Conservation (phyloP, 2,329 filamentous ascomycete species). For the Nigrograna mackinnonii region DNA sequence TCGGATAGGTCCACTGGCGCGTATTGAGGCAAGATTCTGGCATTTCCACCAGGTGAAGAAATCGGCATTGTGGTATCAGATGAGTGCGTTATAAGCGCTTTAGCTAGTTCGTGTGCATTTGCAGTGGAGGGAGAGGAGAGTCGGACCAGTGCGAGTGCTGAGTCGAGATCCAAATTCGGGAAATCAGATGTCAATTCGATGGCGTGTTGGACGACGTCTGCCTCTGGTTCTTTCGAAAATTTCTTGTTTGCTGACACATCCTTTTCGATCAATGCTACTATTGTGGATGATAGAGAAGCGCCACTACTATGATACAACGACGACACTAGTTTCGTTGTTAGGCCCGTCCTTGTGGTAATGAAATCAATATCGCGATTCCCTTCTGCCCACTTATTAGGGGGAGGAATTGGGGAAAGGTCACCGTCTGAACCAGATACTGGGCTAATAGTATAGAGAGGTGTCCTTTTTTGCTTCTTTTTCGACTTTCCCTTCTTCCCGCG, state of each 20-base stretch:
- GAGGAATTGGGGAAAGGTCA: slow-evolving; percentile 11
- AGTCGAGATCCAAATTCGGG: slow-evolving; percentile 51
- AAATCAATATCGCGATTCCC: slow-evolving; percentile 63
- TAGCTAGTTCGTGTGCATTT: slow-evolving; percentile 63
- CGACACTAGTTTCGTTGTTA: slow-evolving; percentile 51
- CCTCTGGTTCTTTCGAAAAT: slow-evolving; percentile 35
- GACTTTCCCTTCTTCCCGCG: slow-evolving; percentile 47
- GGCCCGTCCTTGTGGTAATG: slow-evolving; percentile 56
- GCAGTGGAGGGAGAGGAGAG: slow-evolving; percentile 61
- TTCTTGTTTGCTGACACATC: slow-evolving; percentile 47
- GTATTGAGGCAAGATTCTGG: slow-evolving; percentile 54
- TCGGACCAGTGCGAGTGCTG: slow-evolving; percentile 57
- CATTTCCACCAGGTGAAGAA: slow-evolving; percentile 17
- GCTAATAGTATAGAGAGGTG: slow-evolving; percentile 7
- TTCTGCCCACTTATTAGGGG: slow-evolving; percentile 61
- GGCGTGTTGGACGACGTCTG: slow-evolving; percentile 53
- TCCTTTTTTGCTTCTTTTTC: slow-evolving; percentile 41
- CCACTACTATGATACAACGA: slow-evolving; percentile 64
- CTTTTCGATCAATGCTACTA: slow-evolving; percentile 56
- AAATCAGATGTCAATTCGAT: slow-evolving; percentile 60
- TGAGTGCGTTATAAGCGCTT: slow-evolving; percentile 51
- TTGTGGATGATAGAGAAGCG: slow-evolving; percentile 59
- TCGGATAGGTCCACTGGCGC: slow-evolving; percentile 44
- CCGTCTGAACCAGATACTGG: slow-evolving; percentile 26
- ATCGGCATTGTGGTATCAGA: slow-evolving; percentile 1